These are phyloP conservation scores for Pseudogymnoascus sp. DNA, from an alignment of 2,329 filamentous ascomycete species.

Conservation along the genomic window DNA sequence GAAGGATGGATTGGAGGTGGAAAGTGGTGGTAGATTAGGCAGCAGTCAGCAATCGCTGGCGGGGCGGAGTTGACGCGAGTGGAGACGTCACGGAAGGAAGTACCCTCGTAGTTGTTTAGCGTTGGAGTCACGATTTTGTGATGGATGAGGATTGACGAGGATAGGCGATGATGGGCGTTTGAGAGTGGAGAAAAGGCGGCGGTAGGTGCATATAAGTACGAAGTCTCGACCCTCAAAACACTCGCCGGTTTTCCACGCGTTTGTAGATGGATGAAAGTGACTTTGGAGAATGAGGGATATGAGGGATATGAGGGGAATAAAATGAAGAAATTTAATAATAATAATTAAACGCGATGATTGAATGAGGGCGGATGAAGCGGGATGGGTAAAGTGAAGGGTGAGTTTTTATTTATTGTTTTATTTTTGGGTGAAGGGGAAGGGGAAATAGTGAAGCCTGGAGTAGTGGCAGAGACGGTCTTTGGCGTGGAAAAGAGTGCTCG, in stretches of 20 bases:
- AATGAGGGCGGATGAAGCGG: neutral
- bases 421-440: neutral
- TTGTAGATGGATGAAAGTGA: neutral
- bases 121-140: neutral
- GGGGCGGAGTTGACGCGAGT: constrained; percentile 2
- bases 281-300: neutral
- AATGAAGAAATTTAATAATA: neutral
- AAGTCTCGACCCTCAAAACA: neutral
- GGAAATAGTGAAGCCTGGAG: neutral
- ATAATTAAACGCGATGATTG: neutral
- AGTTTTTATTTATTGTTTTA: neutral
- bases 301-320: neutral
- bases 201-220: neutral
- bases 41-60: neutral
- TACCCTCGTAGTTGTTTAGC: neutral
- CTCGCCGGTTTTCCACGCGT: neutral
- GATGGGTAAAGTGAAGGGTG: neutral
- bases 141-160: neutral
- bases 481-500: neutral
- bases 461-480: neutral
- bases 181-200: neutral
- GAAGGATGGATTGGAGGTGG: neutral
- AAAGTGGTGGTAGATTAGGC: neutral
- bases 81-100: constrained; percentile 1
- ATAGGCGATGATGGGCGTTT: neutral